These are phyloP conservation scores for Nakazawaea pomicola DNA, from an alignment of 805 yeast genomes.

Conservation along the genomic window DNA sequence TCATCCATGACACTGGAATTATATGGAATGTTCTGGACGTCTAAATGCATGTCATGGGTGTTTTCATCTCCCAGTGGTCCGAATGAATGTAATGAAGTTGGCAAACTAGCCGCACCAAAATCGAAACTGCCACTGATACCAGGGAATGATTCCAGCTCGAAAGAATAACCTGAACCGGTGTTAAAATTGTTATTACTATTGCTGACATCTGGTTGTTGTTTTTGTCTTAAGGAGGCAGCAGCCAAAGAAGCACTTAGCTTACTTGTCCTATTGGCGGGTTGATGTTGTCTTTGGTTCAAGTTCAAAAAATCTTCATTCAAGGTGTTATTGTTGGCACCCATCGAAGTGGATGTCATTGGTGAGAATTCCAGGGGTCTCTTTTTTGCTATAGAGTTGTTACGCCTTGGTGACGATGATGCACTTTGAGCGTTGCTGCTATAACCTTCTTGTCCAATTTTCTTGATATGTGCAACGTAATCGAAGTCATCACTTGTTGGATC, in stretches of 20 bases:
- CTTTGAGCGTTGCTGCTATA: not conserved
- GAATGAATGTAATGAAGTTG: conserved; percentile 3
- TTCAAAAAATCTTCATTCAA: conserved; percentile 9
- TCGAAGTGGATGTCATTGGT: conserved; percentile 14
- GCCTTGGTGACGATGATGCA: conserved; percentile 1
- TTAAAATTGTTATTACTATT: conserved; percentile 4
- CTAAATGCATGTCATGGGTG: conserved; percentile 2
- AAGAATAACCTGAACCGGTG: not conserved
- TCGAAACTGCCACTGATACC: conserved; percentile 12
- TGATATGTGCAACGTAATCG: conserved; percentile 61
- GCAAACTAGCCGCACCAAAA: conserved; percentile 14
- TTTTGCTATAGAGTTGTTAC: conserved; percentile 8
- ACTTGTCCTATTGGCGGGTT: conserved; percentile 9
- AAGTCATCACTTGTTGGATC: conserved; percentile 52
- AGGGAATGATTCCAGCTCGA: conserved; percentile 8
- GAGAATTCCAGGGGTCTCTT: conserved; percentile 24
- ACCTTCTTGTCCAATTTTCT: conserved; percentile 45
- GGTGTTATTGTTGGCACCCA: not conserved
- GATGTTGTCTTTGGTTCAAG: conserved; percentile 3
- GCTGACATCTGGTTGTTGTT: conserved; percentile 3
- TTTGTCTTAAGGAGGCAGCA: conserved; percentile 4
- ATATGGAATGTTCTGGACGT: conserved; percentile 1
- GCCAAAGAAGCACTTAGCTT: conserved; percentile 16
- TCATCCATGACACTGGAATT: not conserved
- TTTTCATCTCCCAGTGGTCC: not conserved